These are phyloP conservation scores for Pichia inconspicua DNA, from an alignment of 1,139 yeast genomes.

Conservation along the genomic window DNA sequence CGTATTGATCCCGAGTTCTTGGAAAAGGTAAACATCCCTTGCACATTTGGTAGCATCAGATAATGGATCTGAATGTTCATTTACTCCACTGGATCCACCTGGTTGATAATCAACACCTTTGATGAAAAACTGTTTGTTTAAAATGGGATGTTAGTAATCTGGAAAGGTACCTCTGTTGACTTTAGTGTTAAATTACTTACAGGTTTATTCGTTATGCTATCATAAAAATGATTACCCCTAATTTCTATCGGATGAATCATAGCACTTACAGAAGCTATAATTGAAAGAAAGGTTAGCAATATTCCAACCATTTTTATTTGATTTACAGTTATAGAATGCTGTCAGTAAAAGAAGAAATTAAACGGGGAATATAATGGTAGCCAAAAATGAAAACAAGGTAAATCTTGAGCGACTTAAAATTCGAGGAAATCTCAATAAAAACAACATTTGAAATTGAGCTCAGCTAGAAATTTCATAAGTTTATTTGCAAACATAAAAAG, in stretches of 20 bases:
- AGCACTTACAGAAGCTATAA: background rate
- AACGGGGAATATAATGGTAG: background rate
- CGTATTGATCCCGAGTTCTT: constrained; percentile 72
- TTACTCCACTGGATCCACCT: constrained; percentile 59
- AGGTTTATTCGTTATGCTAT: constrained; percentile 68
- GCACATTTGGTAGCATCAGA: constrained; percentile 64
- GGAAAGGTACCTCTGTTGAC: too few species aligned
- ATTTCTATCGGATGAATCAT: constrained; percentile 51
- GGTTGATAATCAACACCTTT: constrained; percentile 73
- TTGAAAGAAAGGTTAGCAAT: background rate
- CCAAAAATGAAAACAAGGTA: background rate
- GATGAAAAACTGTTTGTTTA: constrained; percentile 49
- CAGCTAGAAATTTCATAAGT: background rate
- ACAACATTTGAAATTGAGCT: background rate
- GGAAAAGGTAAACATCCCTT: constrained; percentile 67
- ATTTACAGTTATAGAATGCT: background rate
- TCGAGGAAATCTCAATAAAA: background rate
- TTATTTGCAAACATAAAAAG: constrained; percentile 1
- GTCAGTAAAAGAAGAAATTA: background rate
- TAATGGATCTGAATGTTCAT: constrained; percentile 54
- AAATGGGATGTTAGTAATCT: background rate
- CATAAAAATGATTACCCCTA: constrained; percentile 64
- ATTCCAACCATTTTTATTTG: background rate
- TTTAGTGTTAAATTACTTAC: constrained; percentile 33
- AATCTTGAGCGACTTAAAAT: background rate